Conservation (phyloP, 1,284 basidiomycete species). For the Spongiforma sp. region DNA sequence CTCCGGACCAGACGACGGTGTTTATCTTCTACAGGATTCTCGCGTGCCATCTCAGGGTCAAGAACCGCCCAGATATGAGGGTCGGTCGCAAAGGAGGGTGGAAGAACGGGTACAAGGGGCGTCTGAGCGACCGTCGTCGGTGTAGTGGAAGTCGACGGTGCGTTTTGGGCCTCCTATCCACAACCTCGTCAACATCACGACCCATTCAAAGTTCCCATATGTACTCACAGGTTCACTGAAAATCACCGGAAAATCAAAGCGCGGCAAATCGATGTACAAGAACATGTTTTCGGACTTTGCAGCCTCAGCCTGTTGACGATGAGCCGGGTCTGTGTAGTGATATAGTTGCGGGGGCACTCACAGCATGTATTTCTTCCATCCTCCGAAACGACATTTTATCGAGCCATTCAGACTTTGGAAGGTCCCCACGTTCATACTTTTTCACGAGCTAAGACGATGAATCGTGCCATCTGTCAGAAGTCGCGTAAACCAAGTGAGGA, state of each 20-base stretch:
- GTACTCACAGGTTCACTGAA: slow-evolving; percentile 85
- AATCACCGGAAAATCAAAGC: slow-evolving; percentile 99
- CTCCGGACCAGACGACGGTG: slow-evolving; percentile 94
- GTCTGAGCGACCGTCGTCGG: slow-evolving; percentile 44
- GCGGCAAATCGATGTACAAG: slow-evolving; percentile 93
- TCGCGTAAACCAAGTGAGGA: background rate
- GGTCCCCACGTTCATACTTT: slow-evolving; percentile 93
- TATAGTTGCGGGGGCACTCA: slow-evolving; percentile 43
- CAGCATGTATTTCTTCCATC: slow-evolving; percentile 93
- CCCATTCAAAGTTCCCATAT: background rate
- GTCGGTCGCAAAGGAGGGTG: slow-evolving; percentile 59
- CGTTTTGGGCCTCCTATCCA: slow-evolving; percentile 40
- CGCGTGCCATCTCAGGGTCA: slow-evolving; percentile 89
- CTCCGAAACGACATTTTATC: slow-evolving; percentile 92
- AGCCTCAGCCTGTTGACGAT: slow-evolving; percentile 69
- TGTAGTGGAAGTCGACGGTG: slow-evolving; percentile 44
- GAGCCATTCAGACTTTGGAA: slow-evolving; percentile 96
- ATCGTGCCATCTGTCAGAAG: background rate
- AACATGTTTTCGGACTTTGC: slow-evolving; percentile 90
- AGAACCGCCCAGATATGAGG: slow-evolving; percentile 86
- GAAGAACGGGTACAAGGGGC: slow-evolving; percentile 51
- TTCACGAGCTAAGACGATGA: slow-evolving; percentile 78
- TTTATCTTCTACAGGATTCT: slow-evolving; percentile 98
- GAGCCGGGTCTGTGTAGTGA: slow-evolving; percentile 2
- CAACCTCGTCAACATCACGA: slow-evolving; percentile 8